These are phyloP conservation scores for Ruellia speciosa DNA, from an alignment of 305 asterid species.

Conservation along the genomic window DNA sequence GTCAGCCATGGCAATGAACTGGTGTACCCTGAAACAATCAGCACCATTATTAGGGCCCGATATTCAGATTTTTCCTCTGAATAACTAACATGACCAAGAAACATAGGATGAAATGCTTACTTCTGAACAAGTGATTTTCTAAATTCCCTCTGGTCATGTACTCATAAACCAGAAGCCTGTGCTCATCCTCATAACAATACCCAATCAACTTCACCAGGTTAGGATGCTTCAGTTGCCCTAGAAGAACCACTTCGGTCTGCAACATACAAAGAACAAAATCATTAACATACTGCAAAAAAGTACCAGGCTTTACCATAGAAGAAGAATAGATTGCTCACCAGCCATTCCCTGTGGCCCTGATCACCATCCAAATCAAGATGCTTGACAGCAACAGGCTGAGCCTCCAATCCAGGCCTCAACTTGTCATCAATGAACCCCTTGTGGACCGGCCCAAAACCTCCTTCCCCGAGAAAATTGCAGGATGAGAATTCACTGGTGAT, in stretches of 20 bases:
- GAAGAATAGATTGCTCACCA: constrained; percentile 29
- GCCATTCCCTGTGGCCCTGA: constrained; percentile 71
- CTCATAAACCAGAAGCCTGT: constrained; percentile 80
- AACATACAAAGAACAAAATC: not conserved
- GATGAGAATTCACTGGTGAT: constrained; percentile 47
- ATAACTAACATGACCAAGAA: too few species aligned
- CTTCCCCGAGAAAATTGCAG: constrained; percentile 53
- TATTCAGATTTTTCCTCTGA: not conserved
- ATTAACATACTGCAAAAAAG: not conserved
- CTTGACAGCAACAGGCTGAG: constrained; percentile 77
- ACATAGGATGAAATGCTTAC: constrained; percentile 25
- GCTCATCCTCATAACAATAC: constrained; percentile 73
- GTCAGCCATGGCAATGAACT: constrained; percentile 66
- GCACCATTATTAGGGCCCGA: not conserved
- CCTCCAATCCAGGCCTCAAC: constrained; percentile 43
- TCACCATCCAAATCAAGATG: constrained; percentile 47
- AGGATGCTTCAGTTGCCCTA: constrained; percentile 78
- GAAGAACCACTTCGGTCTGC: constrained; percentile 69
- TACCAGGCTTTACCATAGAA: too few species aligned
- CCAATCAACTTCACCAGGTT: constrained; percentile 81
- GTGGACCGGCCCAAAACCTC: constrained; percentile 76
- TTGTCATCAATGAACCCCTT: constrained; percentile 55
- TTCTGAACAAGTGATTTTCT: constrained; percentile 66
- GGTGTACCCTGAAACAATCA: constrained; percentile 37
- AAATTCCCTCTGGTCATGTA: constrained; percentile 73